These are phyloP conservation scores for Gracilaria domingensis DNA, from an alignment of 23 red algal genomes.

Conservation along the genomic window DNA sequence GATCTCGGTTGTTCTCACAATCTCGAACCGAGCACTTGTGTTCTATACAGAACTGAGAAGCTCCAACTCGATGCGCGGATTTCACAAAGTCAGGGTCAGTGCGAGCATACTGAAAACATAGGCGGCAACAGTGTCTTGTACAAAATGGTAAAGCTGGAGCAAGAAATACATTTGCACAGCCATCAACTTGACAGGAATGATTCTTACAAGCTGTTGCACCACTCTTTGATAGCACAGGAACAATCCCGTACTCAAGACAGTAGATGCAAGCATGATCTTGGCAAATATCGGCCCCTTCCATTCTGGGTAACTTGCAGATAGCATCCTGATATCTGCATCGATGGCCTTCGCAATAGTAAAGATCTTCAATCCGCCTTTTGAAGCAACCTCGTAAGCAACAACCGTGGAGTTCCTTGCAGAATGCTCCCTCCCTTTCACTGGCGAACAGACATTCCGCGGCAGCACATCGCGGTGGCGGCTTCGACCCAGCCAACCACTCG, in stretches of 20 bases:
- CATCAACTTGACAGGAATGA: slow-evolving; percentile 19
- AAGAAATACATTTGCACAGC: not conserved
- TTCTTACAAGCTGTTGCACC: slow-evolving; percentile 34
- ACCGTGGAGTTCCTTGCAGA: slow-evolving; percentile 4
- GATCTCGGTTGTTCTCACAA: not conserved
- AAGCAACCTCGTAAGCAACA: not conserved
- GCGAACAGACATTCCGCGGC: slow-evolving; percentile 23
- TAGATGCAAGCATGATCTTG: slow-evolving; percentile 18
- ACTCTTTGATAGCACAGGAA: slow-evolving; percentile 10
- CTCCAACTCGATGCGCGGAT: slow-evolving; percentile 21
- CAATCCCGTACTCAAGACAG: slow-evolving; percentile 4
- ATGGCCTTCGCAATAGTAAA: slow-evolving; percentile 17
- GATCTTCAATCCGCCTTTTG: not conserved
- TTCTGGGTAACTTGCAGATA: not conserved
- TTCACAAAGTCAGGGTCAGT: not conserved
- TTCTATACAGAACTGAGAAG: slow-evolving; percentile 17
- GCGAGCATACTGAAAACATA: slow-evolving; percentile 8
- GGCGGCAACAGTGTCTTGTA: slow-evolving; percentile 8
- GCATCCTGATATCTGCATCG: slow-evolving; percentile 6
- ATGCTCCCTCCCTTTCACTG: slow-evolving; percentile 9
- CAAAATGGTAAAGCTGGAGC: slow-evolving; percentile 16
- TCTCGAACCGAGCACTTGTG: slow-evolving; percentile 32
- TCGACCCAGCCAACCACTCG: slow-evolving; percentile 35
- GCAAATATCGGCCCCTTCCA: slow-evolving; percentile 14
- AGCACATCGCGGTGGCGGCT: slow-evolving; percentile 56